Percentiles rank a stretch among this genome's conserved stretches.
These are phyloP conservation scores for Sporothrix dimorphospora DNA, from an alignment of 2,329 filamentous ascomycete species.

Conservation along the genomic window DNA sequence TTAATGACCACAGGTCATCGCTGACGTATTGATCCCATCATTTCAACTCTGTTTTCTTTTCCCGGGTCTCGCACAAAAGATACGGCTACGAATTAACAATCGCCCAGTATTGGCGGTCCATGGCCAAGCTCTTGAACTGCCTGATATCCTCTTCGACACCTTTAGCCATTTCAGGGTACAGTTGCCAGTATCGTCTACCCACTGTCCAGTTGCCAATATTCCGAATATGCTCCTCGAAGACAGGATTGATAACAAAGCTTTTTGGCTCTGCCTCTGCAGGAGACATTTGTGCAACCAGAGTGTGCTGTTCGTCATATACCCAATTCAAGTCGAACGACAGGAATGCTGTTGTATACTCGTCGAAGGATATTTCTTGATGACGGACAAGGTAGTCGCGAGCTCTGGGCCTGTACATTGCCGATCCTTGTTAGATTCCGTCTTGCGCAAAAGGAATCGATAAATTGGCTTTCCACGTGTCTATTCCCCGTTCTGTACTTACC, in stretches of 20 bases:
- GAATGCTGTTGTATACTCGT: not conserved
- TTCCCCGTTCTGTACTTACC: not conserved
- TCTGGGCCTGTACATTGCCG: not conserved
- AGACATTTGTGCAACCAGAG: not conserved
- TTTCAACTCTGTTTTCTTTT: too few species aligned
- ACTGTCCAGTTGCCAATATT: not conserved
- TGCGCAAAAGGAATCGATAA: too few species aligned
- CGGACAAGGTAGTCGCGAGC: not conserved
- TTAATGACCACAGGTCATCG: too few species aligned
- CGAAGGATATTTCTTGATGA: not conserved
- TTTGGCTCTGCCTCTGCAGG: not conserved
- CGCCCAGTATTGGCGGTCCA: not conserved
- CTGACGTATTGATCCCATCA: too few species aligned
- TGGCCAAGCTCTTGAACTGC: not conserved
- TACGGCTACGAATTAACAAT: not conserved
- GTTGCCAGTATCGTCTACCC: not conserved
- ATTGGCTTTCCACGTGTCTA: too few species aligned
- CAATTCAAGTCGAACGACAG: not conserved
- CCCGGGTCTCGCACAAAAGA: too few species aligned
- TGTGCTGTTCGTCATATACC: not conserved
- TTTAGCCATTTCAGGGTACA: not conserved
- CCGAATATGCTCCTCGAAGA: not conserved
- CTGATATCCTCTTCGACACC: not conserved
- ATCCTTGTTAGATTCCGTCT: too few species aligned
- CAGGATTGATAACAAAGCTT: not conserved